These are phyloP conservation scores for Hippophae rhamnoides DNA, from an alignment of 306 rosid species.

Conservation along the genomic window DNA sequence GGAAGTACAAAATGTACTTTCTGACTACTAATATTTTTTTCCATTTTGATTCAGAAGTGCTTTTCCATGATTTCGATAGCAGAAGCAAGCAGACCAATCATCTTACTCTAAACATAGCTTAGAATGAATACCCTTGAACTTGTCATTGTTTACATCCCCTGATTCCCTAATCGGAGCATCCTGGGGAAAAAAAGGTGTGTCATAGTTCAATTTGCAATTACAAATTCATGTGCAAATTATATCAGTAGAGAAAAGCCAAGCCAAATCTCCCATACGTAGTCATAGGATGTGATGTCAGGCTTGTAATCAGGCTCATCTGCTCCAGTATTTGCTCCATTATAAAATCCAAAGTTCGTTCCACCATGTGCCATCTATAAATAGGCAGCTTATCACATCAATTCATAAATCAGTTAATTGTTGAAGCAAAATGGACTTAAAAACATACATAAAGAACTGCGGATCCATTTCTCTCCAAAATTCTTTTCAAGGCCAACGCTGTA, in stretches of 20 bases:
- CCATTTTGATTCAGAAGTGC: too few relatives aligned
- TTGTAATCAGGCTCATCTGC: constrained; percentile 50
- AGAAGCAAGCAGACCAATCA: neutral
- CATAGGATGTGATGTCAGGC: constrained; percentile 89
- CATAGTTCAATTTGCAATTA: constrained; percentile 4
- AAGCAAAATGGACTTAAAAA: constrained; percentile 8
- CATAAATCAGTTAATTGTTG: constrained; percentile 14
- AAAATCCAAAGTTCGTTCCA: constrained; percentile 92
- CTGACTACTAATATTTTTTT: too few relatives aligned
- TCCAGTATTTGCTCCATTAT: constrained; percentile 82
- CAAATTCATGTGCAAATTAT: neutral
- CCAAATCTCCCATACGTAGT: constrained; percentile 54
- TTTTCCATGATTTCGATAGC: too few relatives aligned
- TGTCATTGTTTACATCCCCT: constrained; percentile 76
- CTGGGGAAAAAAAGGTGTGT: constrained; percentile 34
- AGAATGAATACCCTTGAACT: constrained; percentile 49
- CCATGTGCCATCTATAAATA: constrained; percentile 84
- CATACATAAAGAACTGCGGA: constrained; percentile 85
- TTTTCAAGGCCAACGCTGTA: constrained; percentile 63
- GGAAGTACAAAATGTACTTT: too few relatives aligned
- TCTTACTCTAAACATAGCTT: neutral
- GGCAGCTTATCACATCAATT: constrained; percentile 20
- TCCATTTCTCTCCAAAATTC: constrained; percentile 67
- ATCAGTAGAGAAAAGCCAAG: constrained; percentile 2
- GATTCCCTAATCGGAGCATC: constrained; percentile 91